A percentile compares a stretch with the other conserved stretches of the same genome.
Evolutionary conservation across 345 rosid species (phyloP).

Genomic region (Theobroma cacao): DNA sequence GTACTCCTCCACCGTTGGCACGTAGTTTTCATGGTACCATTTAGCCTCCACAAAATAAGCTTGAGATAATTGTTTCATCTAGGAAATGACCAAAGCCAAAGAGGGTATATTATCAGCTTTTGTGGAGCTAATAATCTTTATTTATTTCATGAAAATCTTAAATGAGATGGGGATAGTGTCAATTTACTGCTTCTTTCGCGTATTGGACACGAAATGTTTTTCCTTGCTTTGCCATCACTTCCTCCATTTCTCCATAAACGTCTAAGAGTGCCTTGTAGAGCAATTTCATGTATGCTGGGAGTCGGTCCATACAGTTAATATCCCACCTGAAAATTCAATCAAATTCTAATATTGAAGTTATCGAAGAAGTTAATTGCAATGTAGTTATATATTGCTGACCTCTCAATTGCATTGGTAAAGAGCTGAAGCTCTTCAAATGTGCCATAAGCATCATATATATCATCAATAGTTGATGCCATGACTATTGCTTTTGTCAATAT

Average conservation of each 20-base stretch:
- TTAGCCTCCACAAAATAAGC: constrained; percentile 25
- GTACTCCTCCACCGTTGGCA: constrained; percentile 31
- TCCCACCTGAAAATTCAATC: background rate
- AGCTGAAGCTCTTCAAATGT: too few species aligned
- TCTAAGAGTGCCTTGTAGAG: background rate
- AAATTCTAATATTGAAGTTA: background rate
- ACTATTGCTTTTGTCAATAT: too few species aligned
- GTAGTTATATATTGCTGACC: too few species aligned
- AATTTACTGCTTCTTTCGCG: background rate
- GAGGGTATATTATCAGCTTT: background rate
- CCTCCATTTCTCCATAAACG: background rate
- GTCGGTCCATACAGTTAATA: background rate
- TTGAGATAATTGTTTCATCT: constrained; percentile 24
- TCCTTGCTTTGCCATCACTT: background rate
- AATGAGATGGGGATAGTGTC: background rate
- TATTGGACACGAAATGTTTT: background rate
- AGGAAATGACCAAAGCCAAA: background rate
- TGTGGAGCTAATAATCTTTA: background rate
- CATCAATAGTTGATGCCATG: too few species aligned
- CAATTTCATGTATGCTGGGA: background rate
- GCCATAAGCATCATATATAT: too few species aligned
- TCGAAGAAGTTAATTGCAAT: too few species aligned
- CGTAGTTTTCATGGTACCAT: constrained; percentile 19
- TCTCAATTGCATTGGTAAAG: too few species aligned
- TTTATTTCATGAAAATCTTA: constrained; percentile 10